A percentile compares a stretch with the other conserved stretches of the same genome.
These are phyloP conservation scores for Diaporthe ilicicola DNA, from an alignment of 2,329 filamentous ascomycete genomes.

Conservation along the genomic window DNA sequence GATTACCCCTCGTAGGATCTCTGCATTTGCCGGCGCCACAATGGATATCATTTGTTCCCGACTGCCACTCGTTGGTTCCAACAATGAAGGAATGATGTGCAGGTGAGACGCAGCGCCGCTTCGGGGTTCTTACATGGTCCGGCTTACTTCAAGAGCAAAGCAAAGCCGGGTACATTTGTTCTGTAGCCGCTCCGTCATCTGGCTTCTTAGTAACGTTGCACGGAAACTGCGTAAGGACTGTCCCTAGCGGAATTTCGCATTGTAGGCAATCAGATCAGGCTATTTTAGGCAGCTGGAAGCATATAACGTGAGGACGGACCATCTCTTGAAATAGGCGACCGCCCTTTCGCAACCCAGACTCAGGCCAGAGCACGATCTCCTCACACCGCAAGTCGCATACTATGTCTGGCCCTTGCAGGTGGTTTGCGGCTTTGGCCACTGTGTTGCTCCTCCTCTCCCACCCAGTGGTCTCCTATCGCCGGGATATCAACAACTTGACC, in stretches of 20 bases:
- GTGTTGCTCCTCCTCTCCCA: background rate
- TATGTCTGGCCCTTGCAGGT: background rate
- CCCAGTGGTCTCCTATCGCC: background rate
- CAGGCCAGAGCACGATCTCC: no score
- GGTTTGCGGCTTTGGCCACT: background rate
- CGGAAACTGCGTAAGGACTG: background rate
- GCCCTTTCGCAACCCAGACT: background rate
- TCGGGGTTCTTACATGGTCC: background rate
- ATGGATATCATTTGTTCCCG: background rate
- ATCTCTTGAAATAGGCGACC: background rate
- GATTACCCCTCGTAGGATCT: background rate
- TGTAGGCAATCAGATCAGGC: background rate
- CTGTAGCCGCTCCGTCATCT: no score
- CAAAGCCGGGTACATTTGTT: background rate
- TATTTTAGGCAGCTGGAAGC: background rate
- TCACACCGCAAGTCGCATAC: background rate
- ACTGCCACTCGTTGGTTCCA: no score
- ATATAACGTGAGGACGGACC: background rate
- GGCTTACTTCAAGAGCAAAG: background rate
- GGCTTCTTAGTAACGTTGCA: no score
- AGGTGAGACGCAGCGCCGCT: background rate
- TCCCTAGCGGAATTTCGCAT: background rate
- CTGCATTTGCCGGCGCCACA: background rate
- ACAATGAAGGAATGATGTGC: background rate
- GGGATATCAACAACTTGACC: constrained; percentile 10